phyloP scores from a whole-genome alignment of 768 basidiomycete species.

The Ramaria rubella region DNA sequence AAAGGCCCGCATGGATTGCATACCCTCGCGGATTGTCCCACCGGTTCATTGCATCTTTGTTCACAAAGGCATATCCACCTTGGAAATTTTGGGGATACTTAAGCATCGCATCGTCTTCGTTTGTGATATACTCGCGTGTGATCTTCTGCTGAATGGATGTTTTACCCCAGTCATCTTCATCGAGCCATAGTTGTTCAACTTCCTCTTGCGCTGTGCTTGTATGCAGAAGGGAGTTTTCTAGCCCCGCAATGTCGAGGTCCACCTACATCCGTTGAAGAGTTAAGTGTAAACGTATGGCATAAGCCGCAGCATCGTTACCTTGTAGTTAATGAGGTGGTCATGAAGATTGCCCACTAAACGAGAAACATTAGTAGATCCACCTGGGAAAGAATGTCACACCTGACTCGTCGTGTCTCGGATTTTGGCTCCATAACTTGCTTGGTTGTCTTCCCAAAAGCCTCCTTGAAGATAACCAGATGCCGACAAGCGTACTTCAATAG shows the following conservation, averaged over 20 bases:
- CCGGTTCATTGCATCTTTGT: constrained; percentile 42
- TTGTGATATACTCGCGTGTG: constrained; percentile 39
- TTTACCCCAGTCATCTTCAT: constrained; percentile 52
- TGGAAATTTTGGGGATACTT: constrained; percentile 50
- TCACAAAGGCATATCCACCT: constrained; percentile 51
- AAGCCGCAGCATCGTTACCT: too few species aligned
- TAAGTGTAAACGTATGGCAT: not conserved
- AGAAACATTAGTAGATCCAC: not conserved
- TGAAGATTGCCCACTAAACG: constrained; percentile 54
- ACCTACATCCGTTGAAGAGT: constrained; percentile 32
- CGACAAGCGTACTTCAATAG: constrained; percentile 59
- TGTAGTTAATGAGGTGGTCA: constrained; percentile 63
- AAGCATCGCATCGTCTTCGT: constrained; percentile 45
- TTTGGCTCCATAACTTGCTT: constrained; percentile 45
- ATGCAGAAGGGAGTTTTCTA: constrained; percentile 48
- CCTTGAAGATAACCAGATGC: constrained; percentile 67
- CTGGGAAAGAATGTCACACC: constrained; percentile 15
- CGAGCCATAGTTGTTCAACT: constrained; percentile 48
- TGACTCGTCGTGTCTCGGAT: constrained; percentile 51
- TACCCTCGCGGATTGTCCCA: constrained; percentile 58
- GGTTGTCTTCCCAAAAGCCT: constrained; percentile 47
- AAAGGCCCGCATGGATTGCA: constrained; percentile 53
- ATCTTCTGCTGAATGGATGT: constrained; percentile 51
- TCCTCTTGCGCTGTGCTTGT: constrained; percentile 45
- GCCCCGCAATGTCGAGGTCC: constrained; percentile 58